Conservation (phyloP, 1,284 basidiomycete species). For the Trichosporon coremiiforme region DNA sequence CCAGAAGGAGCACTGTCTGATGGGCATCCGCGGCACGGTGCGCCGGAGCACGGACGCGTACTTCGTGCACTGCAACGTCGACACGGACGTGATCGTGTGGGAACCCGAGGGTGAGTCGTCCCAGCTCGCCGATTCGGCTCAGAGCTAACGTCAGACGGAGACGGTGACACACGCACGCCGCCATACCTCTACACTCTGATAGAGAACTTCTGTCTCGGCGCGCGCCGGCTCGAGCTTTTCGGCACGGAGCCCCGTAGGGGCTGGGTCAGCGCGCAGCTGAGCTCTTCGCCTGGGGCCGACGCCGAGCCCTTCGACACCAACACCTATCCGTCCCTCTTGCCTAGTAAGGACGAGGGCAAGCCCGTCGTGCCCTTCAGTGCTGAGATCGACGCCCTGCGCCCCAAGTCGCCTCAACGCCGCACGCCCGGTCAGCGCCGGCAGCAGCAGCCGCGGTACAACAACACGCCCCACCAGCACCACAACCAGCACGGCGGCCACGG, state of each 20-base stretch:
- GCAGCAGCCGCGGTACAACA: neutral
- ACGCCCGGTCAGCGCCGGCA: neutral
- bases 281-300: slow-evolving; percentile 20
- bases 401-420: slow-evolving; percentile 70
- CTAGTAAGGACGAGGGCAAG: slow-evolving; percentile 34
- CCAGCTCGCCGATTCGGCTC: neutral
- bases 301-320: slow-evolving; percentile 58
- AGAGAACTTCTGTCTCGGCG: slow-evolving; percentile 96
- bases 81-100: slow-evolving; percentile 97
- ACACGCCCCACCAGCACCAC: neutral
- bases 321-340: slow-evolving; percentile 59
- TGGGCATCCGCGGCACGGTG: slow-evolving; percentile 98
- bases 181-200: slow-evolving; percentile 93
- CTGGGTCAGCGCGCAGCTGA: slow-evolving; percentile 82
- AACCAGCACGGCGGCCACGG: slow-evolving; percentile 7
- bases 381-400: slow-evolving; percentile 78
- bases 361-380: slow-evolving; percentile 37
- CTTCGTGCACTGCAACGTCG: slow-evolving; percentile 98
- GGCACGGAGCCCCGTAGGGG: slow-evolving; percentile 77
- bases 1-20: slow-evolving; percentile 94
- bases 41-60: slow-evolving; percentile 87
- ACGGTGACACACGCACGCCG: slow-evolving; percentile 70
- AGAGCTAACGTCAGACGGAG: slow-evolving; percentile 21
- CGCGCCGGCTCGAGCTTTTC: slow-evolving; percentile 87
- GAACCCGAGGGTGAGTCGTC: slow-evolving; percentile 54